Evolutionary conservation across 2,329 filamentous ascomycete genomes (phyloP), one percentile per base, ranked within the genome.

Genomic region (Colletotrichum coccodes): DNA sequence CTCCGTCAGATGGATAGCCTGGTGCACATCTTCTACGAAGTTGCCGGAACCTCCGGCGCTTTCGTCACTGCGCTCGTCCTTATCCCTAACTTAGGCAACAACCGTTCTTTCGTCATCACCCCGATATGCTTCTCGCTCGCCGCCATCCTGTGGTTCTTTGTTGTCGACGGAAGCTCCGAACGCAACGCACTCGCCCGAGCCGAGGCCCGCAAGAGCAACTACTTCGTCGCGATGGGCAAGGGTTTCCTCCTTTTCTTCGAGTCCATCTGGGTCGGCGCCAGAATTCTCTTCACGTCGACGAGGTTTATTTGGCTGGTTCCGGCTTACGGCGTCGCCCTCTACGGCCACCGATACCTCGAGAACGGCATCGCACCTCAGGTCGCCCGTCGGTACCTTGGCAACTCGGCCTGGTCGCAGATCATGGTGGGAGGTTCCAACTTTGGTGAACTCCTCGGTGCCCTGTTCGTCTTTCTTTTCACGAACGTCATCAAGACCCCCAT

Each of bases 371-470:
- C 81, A 0, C 83, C 83, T 0, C 79, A 81, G 36, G 76, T 86
- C 21, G 84, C 84, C 11, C 77, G 80, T 34, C 80, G 83, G 34
- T 85, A 85, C 67, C 76, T 86, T 16, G 82, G 81, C 4, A 79
- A 85, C 63, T 81, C 83, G 2, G 82, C 83, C 7, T 86, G 83
- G 82, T 79, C 80, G 4, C 83, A 86, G 72, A 83, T 86, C 69
- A 83, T 86, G 69, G 82, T 85, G 28, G 83, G 83, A 40, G 84
- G 84, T 6, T 85, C 82, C 9, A 86, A 86, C 72, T 78, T 85
- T 57, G 84, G 84, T 53, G 84, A 86, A 72, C 76, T 86, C 3
- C 73, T 86, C 9, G 84, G 84, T 21, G 83, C 84, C 3, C 72
- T 83, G 11, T 81, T 81, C 64, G 84, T 86, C 30, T 83, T 86